Evolutionary conservation across 2,329 filamentous ascomycete genomes (phyloP).

Genomic region (Thelonectria discophora): DNA sequence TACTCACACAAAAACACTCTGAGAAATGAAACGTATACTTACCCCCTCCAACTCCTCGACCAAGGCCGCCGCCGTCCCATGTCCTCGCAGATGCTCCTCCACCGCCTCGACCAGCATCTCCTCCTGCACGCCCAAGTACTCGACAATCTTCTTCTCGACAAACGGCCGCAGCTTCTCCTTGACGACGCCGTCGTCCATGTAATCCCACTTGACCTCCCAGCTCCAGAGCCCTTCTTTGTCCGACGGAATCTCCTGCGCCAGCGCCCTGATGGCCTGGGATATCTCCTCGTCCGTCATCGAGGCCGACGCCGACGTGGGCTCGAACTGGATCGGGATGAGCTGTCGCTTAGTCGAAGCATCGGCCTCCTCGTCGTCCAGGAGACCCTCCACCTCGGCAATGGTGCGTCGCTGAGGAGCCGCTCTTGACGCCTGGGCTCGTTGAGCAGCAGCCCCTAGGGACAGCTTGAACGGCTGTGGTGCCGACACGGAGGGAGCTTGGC

Average conservation of each 20-base stretch:
- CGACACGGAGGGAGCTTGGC: slow-evolving; percentile 49
- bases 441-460: slow-evolving; percentile 87
- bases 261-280: slow-evolving; percentile 78
- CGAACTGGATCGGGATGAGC: slow-evolving; percentile 84
- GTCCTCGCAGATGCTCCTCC: slow-evolving; percentile 82
- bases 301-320: slow-evolving; percentile 68
- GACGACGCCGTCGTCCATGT: slow-evolving; percentile 82
- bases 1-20: slow-evolving; percentile 4
- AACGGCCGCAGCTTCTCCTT: slow-evolving; percentile 90
- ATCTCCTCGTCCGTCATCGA: slow-evolving; percentile 88
- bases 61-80: slow-evolving; percentile 78
- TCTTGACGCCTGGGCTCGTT: slow-evolving; percentile 70
- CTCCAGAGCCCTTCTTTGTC: slow-evolving; percentile 87
- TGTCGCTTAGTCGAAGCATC: slow-evolving; percentile 74
- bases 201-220: slow-evolving; percentile 95
- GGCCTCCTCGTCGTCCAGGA: slow-evolving; percentile 95
- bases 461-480: slow-evolving; percentile 88
- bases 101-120: slow-evolving; percentile 94
- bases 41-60: slow-evolving; percentile 87
- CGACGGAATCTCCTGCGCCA: slow-evolving; percentile 90
- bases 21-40: slow-evolving; percentile 49
- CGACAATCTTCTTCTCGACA: slow-evolving; percentile 97
- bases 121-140: slow-evolving; percentile 95
- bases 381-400: slow-evolving; percentile 90
- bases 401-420: slow-evolving; percentile 73